Base-by-base conservation (phyloP, 2,329 filamentous ascomycete species). In the Metarhizium rileyi region DNA sequence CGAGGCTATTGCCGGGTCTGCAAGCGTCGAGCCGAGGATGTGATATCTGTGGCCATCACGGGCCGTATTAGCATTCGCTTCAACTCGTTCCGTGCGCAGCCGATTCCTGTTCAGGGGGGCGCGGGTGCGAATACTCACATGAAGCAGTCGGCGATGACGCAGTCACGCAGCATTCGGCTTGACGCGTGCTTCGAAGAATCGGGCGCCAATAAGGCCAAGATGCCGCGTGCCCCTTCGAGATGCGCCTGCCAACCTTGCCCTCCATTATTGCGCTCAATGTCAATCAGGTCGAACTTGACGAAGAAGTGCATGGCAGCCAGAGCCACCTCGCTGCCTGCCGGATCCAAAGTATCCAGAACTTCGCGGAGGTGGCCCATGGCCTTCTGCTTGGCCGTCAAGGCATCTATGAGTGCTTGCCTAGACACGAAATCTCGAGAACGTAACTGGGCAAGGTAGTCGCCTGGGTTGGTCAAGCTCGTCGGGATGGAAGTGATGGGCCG, bases 281-380 rank as follows among this genome's bases (percentile, higher is more conserved):
- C 73, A 43, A 76, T 71, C n/a, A 76, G 62, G 46, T 75, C 66
- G 52, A 76, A 73, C 52, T 74, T 74, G 59, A 76, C 66, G 50
- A 76, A 75, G 58, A 76, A 75, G 46, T 75, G 66, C 50, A 74
- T 69, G 2, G 73, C 71, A 8, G 72, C 72, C 16, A 76, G 61
- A 26, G 72, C 61, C 28, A 74, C 69, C 53, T 75, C 72, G 43
- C 66, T 70, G n/a, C 69, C 70, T 1, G 63, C 66, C 6, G 66
- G 60, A 47, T 70, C 63, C 36, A 65, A 57, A 18, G 66, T 64
- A 20, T 69, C 63, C 10, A 75, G 61, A 14, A 71, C 65, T 23
- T 55, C 57, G 40, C 69, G 67, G 18, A 75, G 60, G 48, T 69
- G 66, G 52, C 63, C 66, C 57, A 75, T 72, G 38, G 72, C 72